Evolutionary conservation across 1,284 basidiomycete genomes (phyloP).

Genomic region (Retiboletus flavoniger): DNA sequence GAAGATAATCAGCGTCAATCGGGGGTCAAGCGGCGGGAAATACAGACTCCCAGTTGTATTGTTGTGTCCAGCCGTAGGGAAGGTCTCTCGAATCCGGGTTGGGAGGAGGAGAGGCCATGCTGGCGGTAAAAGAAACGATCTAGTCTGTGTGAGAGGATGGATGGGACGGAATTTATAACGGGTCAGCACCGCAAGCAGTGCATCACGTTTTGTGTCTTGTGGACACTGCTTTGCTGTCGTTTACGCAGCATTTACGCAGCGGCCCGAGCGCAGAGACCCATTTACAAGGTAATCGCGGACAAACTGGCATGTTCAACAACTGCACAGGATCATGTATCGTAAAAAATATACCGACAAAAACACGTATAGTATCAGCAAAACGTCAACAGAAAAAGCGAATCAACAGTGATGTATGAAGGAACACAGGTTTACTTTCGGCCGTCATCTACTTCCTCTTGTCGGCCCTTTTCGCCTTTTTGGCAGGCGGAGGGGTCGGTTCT

Average conservation of each 20-base stretch:
- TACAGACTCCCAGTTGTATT: constrained; percentile 66
- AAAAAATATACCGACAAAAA: constrained; percentile 36
- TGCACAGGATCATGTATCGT: constrained; percentile 20
- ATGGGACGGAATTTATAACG: constrained; percentile 30
- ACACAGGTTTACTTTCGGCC: constrained; percentile 4
- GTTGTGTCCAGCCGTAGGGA: constrained; percentile 67
- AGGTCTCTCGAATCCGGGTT: constrained; percentile 66
- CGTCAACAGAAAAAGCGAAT: constrained; percentile 8
- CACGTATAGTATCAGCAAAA: constrained; percentile 30
- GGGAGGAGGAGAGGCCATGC: constrained; percentile 46
- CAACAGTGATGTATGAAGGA: constrained; percentile 10
- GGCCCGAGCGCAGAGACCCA: constrained; percentile 18
- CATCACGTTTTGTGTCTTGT: constrained; percentile 24
- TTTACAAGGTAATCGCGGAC: constrained; percentile 14
- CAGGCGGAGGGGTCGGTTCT: constrained; percentile 33
- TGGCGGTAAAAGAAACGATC: constrained; percentile 11
- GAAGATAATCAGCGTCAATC: constrained; percentile 22
- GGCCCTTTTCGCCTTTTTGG: constrained; percentile 37
- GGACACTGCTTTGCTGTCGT: constrained; percentile 37
- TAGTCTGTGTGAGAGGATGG: constrained; percentile 10
- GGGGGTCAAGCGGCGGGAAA: constrained; percentile 14
- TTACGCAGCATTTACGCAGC: constrained; percentile 27
- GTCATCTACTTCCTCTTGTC: constrained; percentile 35
- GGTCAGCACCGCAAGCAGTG: constrained; percentile 20
- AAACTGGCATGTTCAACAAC: constrained; percentile 4